Evolutionary conservation across 306 rosid species (phyloP).

Genomic region (Hylodesmum podocarpum): DNA sequence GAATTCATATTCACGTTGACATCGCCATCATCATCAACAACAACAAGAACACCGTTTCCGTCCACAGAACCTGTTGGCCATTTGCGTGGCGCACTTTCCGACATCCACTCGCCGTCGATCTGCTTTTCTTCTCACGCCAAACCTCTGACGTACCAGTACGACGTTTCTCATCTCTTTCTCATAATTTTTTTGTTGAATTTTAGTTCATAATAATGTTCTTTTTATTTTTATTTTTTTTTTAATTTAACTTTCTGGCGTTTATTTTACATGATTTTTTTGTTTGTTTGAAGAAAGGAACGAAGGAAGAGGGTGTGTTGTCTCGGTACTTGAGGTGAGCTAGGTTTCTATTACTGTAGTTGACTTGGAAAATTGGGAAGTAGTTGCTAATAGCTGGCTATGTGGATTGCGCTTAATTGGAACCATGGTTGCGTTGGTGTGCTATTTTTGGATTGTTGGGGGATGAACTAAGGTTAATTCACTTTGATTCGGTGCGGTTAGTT

Average conservation of each 20-base stretch:
- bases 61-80: constrained; percentile 30
- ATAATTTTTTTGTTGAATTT: constrained; percentile 19
- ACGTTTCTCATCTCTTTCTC: background rate
- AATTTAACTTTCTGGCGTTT: background rate
- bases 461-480: constrained; percentile 35
- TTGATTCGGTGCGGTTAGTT: constrained; percentile 20
- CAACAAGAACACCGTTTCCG: constrained; percentile 17
- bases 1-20: constrained; percentile 16
- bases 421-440: constrained; percentile 50
- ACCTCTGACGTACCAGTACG: constrained; percentile 25
- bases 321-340: constrained; percentile 18
- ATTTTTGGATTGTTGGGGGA: constrained; percentile 60
- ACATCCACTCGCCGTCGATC: constrained; percentile 33
- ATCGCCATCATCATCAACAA: constrained; percentile 8
- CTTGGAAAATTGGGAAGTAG: constrained; percentile 21
- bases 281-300: constrained; percentile 8
- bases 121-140: background rate
- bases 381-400: constrained; percentile 41
- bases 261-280: background rate
- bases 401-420: constrained; percentile 51
- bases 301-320: background rate
- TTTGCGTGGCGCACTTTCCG: constrained; percentile 33
- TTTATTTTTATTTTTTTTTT: background rate
- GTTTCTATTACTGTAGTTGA: constrained; percentile 25
- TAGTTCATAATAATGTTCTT: background rate